phyloP scores from a whole-genome alignment of 345 rosid species.

The Eucalyptus paniculata region DNA sequence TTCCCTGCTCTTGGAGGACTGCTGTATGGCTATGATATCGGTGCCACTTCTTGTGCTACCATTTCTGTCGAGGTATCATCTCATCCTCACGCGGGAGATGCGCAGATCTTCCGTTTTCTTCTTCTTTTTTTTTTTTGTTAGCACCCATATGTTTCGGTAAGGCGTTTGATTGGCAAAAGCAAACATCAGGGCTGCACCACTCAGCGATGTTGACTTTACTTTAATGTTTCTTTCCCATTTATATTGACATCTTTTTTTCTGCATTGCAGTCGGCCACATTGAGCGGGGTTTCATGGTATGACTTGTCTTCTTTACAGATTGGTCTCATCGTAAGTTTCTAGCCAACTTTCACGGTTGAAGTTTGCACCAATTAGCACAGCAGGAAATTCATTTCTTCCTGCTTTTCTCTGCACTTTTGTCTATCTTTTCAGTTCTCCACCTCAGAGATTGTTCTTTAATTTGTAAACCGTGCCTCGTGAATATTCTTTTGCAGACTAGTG shows the following conservation, averaged over 20 bases:
- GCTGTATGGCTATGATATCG: constrained; percentile 94
- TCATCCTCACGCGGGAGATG: neutral
- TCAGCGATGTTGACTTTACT: neutral
- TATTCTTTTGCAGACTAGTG: constrained; percentile 68
- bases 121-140: neutral
- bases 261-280: constrained; percentile 55
- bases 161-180: neutral
- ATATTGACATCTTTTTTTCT: neutral
- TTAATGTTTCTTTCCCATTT: neutral
- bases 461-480: neutral
- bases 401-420: neutral
- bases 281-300: constrained; percentile 84
- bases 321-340: constrained; percentile 79
- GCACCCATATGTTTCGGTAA: neutral
- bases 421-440: neutral
- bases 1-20: constrained; percentile 97
- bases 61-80: constrained; percentile 56
- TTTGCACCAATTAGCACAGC: neutral
- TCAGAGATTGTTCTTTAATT: neutral
- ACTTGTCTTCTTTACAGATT: constrained; percentile 63
- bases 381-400: neutral
- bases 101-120: neutral
- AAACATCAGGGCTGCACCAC: neutral
- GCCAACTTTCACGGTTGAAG: neutral
- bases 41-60: constrained; percentile 90